Evolutionary conservation across 2,329 filamentous ascomycete genomes (phyloP).

Genomic region (Dactylellina drechsleri): DNA sequence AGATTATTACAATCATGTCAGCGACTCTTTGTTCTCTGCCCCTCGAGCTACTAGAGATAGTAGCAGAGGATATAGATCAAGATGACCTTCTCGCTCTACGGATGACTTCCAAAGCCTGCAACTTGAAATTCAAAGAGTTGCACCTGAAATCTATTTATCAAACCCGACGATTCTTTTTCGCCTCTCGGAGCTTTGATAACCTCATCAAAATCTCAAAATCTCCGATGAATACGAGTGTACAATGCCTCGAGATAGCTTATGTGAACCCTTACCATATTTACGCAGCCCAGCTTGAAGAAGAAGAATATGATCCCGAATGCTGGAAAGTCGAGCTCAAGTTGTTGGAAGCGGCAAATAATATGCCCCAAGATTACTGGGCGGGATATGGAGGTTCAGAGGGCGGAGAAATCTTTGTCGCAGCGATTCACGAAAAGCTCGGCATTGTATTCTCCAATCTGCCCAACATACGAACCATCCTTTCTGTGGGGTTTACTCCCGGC

Average conservation of each 20-base stretch:
- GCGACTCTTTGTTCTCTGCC: neutral
- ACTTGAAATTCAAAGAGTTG: neutral
- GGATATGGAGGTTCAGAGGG: too few relatives aligned
- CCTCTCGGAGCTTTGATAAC: neutral
- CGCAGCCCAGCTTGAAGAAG: neutral
- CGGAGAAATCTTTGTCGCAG: too few relatives aligned
- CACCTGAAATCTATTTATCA: constrained; percentile 15
- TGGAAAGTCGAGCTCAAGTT: neutral
- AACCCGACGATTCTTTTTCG: neutral
- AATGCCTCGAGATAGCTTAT: neutral
- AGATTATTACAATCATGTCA: too few relatives aligned
- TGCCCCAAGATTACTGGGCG: too few relatives aligned
- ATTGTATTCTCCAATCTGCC: constrained; percentile 7
- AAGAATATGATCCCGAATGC: neutral
- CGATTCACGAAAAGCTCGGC: neutral
- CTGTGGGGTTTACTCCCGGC: neutral
- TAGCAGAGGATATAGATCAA: neutral
- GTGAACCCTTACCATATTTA: neutral
- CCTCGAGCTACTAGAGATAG: neutral
- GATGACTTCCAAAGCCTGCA: constrained; percentile 17
- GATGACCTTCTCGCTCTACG: constrained; percentile 32
- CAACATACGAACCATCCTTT: constrained; percentile 3
- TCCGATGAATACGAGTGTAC: neutral
- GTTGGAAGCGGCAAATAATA: neutral
- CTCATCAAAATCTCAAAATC: constrained; percentile 20